phyloP scores from a whole-genome alignment of 1,284 basidiomycete species.

The Cutaneotrichosporon cavernicola region DNA sequence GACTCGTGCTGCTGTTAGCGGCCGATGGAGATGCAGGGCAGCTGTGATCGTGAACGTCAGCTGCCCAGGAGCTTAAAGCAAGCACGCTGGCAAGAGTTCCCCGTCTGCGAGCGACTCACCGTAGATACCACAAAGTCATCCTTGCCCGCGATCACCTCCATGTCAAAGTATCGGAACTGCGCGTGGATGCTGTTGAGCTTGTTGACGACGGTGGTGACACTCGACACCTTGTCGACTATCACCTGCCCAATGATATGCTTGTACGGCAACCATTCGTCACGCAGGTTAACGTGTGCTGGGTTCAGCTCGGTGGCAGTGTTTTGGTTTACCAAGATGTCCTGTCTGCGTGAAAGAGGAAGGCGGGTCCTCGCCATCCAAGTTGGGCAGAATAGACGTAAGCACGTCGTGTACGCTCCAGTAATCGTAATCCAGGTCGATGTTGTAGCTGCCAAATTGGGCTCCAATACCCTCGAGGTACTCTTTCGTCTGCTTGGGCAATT shows the following conservation, averaged over 20 bases:
- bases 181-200: constrained; percentile 86
- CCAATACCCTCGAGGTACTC: constrained; percentile 61
- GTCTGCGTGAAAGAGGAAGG: constrained; percentile 84
- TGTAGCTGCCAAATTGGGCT: constrained; percentile 61
- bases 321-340: constrained; percentile 80
- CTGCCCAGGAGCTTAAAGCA: not conserved
- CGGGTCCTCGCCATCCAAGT: constrained; percentile 69
- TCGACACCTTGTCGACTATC: constrained; percentile 82
- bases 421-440: constrained; percentile 70
- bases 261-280: constrained; percentile 86
- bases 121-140: constrained; percentile 79
- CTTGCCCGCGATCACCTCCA: constrained; percentile 94
- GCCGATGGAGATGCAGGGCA: not conserved
- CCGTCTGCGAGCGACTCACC: constrained; percentile 57
- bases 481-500: constrained; percentile 61
- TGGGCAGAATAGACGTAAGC: constrained; percentile 72
- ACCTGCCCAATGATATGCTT: constrained; percentile 87
- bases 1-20: constrained; percentile 65
- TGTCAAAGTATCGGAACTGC: constrained; percentile 89
- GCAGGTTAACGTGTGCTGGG: constrained; percentile 80
- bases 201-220: constrained; percentile 87
- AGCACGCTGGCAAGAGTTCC: not conserved
- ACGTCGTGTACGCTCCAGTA: constrained; percentile 86
- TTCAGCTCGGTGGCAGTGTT: not conserved
- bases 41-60: too few relatives aligned